phyloP scores from a whole-genome alignment of 306 rosid genomes.

The Cyclanthera cordifolia region DNA sequence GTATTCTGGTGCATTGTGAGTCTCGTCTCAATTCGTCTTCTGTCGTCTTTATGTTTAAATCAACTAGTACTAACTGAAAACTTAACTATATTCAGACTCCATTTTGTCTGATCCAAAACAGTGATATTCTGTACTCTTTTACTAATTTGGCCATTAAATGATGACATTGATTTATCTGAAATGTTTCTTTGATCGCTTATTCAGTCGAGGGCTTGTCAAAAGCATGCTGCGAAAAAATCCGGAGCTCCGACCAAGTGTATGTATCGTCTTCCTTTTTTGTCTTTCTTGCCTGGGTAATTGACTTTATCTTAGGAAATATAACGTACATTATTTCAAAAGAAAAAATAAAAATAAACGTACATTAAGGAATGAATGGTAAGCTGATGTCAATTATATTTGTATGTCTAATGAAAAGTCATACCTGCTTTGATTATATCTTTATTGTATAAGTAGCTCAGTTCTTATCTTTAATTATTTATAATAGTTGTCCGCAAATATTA shows the following conservation, averaged over 20 bases:
- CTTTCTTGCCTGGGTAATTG: neutral
- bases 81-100: neutral
- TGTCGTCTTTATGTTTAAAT: neutral
- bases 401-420: neutral
- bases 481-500: neutral
- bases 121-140: neutral
- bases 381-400: neutral
- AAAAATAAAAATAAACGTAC: neutral
- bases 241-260: constrained; percentile 87
- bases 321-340: too few relatives aligned
- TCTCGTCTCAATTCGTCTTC: constrained; percentile 21
- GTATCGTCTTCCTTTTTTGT: constrained; percentile 12
- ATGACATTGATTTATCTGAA: constrained; percentile 3
- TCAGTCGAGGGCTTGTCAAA: constrained; percentile 90
- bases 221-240: constrained; percentile 97
- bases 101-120: neutral
- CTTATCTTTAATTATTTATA: neutral
- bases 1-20: constrained; percentile 91
- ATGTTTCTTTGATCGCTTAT: constrained; percentile 20
- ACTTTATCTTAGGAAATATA: neutral
- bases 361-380: neutral
- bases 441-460: neutral
- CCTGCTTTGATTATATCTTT: neutral
- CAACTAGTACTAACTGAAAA: neutral
- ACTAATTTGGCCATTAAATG: neutral